phyloP scores from a whole-genome alignment of 2,329 filamentous ascomycete genomes.

The Xylaria sp. region DNA sequence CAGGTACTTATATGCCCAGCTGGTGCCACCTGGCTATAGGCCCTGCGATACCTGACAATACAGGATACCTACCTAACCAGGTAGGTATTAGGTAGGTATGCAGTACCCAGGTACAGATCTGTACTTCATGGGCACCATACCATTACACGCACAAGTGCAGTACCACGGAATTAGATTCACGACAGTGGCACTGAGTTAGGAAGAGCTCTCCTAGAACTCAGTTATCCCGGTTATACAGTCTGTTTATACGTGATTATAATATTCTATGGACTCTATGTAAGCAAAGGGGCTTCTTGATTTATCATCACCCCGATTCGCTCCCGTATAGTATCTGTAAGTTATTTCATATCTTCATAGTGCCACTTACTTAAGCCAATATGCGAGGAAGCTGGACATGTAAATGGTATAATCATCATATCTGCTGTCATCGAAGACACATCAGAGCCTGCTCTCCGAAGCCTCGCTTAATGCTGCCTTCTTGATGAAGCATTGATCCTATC shows the following conservation, averaged over 20 bases:
- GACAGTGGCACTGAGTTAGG: too few species aligned
- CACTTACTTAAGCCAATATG: not conserved
- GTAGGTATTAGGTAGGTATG: too few species aligned
- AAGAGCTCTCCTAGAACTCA: too few species aligned
- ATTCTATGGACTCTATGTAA: not conserved
- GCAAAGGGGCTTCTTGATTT: too few species aligned
- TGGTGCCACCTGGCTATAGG: not conserved
- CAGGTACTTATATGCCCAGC: not conserved
- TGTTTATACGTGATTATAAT: too few species aligned
- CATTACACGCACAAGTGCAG: too few species aligned
- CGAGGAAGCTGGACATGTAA: not conserved
- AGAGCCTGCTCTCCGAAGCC: slow-evolving; percentile 81
- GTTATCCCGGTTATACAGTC: too few species aligned
- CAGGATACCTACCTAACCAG: not conserved
- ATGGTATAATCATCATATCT: not conserved
- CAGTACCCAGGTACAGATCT: not conserved
- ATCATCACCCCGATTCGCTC: too few species aligned
- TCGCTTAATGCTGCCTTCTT: slow-evolving; percentile 71
- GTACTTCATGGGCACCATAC: not conserved
- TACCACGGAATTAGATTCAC: too few species aligned
- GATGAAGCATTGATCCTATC: slow-evolving; percentile 73
- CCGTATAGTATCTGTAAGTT: not conserved
- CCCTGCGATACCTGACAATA: too few species aligned
- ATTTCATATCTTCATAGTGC: not conserved
- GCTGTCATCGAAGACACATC: slow-evolving; percentile 66